Evolutionary conservation across 2,329 filamentous ascomycete species (phyloP), one percentile per base, ranked within the genome.

Genomic region (Trichoderma sp.): DNA sequence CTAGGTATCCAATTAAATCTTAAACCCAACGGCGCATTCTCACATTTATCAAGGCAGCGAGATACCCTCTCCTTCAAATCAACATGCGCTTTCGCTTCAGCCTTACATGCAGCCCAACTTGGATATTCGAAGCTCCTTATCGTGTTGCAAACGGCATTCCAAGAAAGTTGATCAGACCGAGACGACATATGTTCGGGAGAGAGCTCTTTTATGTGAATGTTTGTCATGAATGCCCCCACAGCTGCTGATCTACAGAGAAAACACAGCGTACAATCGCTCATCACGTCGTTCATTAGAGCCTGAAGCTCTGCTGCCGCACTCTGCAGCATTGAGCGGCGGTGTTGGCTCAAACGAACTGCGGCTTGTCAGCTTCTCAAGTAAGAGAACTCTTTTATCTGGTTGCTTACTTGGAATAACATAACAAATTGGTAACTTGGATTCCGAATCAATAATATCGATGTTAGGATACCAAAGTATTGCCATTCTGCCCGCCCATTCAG

Each of bases 401-500:
- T 49, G 5, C 57, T 40, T 6, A 68, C 66, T 19, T 6, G 58
- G 24, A 11, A 68, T 31, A 6, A 5, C 0, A 0, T 3, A 37
- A 3, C 1, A 0, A 31, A 68, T 37, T 8, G 66, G 66, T 11
- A 68, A 16, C 7, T 24, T 58, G 33, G 10, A 60, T 11, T 29
- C 21, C 1, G 43, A 5, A 0, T 8, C 3, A 13, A 55, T 14
- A n/a, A n/a, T n/a, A n/a, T n/a, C n/a, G n/a, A n/a, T n/a, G 0
- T 27, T 21, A 16, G n/a, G 2, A 11, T 8, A 47, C 5, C 10
- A 11, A 3, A 33, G 3, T 11, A 33, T 11, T 11, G 33, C 33
- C 33, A 11, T 33, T 11, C 1, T 11, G 8, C 8, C 3, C 3
- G 33, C 33, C 33, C 10, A 33, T 33, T 31, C 29, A 31, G 5